Conservation (phyloP, 805 yeast species). For the Metschnikowia cerradonensis region DNA sequence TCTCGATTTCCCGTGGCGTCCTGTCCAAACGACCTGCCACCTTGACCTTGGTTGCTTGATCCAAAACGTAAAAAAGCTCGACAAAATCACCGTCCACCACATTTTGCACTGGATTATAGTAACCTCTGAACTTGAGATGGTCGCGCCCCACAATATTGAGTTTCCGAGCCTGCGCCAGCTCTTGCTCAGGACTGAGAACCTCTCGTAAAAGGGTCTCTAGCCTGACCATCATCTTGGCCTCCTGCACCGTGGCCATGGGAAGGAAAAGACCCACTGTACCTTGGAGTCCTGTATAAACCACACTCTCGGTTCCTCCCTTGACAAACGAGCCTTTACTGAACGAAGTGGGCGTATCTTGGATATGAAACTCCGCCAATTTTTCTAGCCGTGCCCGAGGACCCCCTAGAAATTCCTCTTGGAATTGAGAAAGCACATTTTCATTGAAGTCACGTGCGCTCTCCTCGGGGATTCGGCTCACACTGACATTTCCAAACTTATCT, state of each 20-base stretch:
- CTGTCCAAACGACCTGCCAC: constrained; percentile 44
- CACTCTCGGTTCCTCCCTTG: constrained; percentile 59
- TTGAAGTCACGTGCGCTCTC: constrained; percentile 46
- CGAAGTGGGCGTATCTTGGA: constrained; percentile 68
- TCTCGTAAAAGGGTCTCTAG: constrained; percentile 48
- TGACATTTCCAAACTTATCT: constrained; percentile 81
- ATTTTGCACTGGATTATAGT: constrained; percentile 72
- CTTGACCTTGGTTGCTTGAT: constrained; percentile 29
- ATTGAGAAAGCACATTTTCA: constrained; percentile 39
- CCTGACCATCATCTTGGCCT: constrained; percentile 53
- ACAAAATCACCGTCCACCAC: constrained; percentile 87
- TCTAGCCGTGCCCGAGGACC: constrained; percentile 53
- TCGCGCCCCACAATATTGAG: constrained; percentile 58
- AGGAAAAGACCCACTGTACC: constrained; percentile 75
- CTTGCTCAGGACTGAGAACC: constrained; percentile 23
- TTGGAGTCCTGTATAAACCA: constrained; percentile 71
- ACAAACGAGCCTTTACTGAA: constrained; percentile 52
- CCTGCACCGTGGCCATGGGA: constrained; percentile 62
- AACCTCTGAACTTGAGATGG: constrained; percentile 65
- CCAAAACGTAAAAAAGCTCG: constrained; percentile 48
- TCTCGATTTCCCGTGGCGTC: constrained; percentile 46
- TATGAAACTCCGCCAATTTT: constrained; percentile 52
- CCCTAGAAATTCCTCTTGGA: constrained; percentile 35
- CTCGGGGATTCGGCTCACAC: constrained; percentile 60
- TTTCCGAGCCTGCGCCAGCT: constrained; percentile 23